phyloP scores from a whole-genome alignment of 2,329 filamentous ascomycete genomes.

The Xylaria arbuscula region DNA sequence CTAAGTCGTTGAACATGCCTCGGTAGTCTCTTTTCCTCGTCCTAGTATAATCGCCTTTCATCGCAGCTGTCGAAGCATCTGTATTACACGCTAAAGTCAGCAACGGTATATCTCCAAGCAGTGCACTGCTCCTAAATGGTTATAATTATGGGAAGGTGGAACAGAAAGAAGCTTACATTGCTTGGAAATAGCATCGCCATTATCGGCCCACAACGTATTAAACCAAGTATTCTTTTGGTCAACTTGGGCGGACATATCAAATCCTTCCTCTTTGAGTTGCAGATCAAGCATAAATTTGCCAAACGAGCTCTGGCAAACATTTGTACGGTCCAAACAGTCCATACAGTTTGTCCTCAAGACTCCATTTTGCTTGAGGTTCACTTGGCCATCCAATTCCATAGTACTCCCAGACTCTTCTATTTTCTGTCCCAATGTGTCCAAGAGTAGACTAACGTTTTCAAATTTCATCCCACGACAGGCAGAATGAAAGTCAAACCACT shows the following conservation, averaged over 20 bases:
- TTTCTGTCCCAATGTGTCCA: slow-evolving; percentile 75
- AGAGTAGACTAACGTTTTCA: slow-evolving; percentile 86
- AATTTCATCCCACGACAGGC: slow-evolving; percentile 97
- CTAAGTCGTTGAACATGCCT: slow-evolving; percentile 90
- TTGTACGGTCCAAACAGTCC: slow-evolving; percentile 97
- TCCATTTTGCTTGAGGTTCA: slow-evolving; percentile 70
- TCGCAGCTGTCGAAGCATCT: slow-evolving; percentile 88
- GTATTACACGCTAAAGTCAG: slow-evolving; percentile 18
- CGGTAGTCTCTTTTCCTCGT: slow-evolving; percentile 91
- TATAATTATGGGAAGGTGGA: background rate
- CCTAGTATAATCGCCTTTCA: slow-evolving; percentile 96
- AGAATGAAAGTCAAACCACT: slow-evolving; percentile 98
- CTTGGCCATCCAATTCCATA: slow-evolving; percentile 60
- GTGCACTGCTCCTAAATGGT: background rate
- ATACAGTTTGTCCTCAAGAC: slow-evolving; percentile 97
- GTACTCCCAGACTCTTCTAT: slow-evolving; percentile 79
- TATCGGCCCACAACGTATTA: slow-evolving; percentile 96
- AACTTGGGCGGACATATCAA: slow-evolving; percentile 77
- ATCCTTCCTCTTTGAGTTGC: slow-evolving; percentile 80
- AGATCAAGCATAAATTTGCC: slow-evolving; percentile 83
- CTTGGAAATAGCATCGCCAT: slow-evolving; percentile 93
- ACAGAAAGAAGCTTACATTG: slow-evolving; percentile 65
- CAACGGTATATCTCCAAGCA: background rate
- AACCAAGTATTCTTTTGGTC: slow-evolving; percentile 92
- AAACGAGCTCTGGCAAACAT: slow-evolving; percentile 93